These are phyloP conservation scores for Solanum etuberosum DNA, from an alignment of 257 asterid genomes.

Conservation along the genomic window DNA sequence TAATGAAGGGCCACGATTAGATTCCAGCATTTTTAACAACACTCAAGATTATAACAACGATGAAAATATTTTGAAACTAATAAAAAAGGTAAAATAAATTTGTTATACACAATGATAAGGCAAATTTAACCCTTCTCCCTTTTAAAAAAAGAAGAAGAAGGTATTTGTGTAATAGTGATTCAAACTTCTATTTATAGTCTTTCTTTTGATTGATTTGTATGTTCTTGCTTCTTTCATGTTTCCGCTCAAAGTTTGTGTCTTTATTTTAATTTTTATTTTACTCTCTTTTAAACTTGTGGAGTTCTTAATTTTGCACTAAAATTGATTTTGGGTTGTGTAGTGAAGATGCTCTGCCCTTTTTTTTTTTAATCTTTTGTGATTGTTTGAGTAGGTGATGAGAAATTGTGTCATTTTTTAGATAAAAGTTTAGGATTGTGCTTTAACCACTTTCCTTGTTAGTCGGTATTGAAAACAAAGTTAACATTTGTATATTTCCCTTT, in stretches of 20 bases:
- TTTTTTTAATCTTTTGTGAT: not conserved
- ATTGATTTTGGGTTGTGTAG: not conserved
- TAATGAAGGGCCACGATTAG: not conserved
- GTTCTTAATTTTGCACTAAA: not conserved
- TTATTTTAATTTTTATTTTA: not conserved
- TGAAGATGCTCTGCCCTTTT: not conserved
- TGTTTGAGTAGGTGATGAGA: not conserved
- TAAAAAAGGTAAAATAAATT: not conserved
- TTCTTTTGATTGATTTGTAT: constrained; percentile 31
- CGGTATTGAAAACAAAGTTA: not conserved
- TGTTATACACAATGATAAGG: not conserved
- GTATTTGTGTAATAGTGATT: not conserved
- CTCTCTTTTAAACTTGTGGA: not conserved
- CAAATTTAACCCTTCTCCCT: not conserved
- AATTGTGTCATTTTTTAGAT: not conserved
- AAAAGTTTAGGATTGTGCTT: not conserved
- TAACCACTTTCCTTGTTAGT: not conserved
- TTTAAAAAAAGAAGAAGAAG: not conserved
- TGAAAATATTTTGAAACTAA: not conserved
- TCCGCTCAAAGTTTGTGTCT: not conserved
- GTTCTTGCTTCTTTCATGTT: constrained; percentile 6
- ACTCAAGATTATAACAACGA: not conserved
- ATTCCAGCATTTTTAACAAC: not conserved
- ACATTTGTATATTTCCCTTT: not conserved
- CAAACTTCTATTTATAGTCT: constrained; percentile 17